phyloP scores from a whole-genome alignment of 176 grass and related monocot species.

The Juncus effusus region DNA sequence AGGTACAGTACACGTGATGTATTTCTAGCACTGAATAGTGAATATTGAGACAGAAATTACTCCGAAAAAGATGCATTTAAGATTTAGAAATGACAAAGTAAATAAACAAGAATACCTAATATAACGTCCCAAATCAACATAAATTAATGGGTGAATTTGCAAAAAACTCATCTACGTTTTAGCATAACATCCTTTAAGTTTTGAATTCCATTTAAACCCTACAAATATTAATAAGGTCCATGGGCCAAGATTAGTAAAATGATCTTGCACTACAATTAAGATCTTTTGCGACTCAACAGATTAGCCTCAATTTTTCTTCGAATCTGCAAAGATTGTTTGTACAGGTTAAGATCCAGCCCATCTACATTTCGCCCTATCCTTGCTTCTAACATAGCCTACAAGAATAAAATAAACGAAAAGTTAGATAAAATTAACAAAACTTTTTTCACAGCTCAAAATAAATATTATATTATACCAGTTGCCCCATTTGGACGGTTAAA shows the following conservation, averaged over 20 bases:
- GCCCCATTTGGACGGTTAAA: no score
- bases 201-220: no score
- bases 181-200: no score
- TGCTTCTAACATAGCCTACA: constrained; percentile 56
- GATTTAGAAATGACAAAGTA: no score
- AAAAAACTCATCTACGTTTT: no score
- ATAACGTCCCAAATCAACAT: not conserved
- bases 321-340: constrained; percentile 54
- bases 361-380: constrained; percentile 61
- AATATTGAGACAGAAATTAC: no score
- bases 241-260: no score
- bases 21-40: not conserved
- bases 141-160: not conserved
- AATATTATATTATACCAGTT: no score
- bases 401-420: not conserved
- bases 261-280: constrained; percentile 14
- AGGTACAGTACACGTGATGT: not conserved
- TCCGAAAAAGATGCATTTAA: no score
- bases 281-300: constrained; percentile 32
- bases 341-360: constrained; percentile 67
- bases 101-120: not conserved
- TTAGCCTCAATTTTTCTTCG: constrained; percentile 46
- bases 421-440: not conserved
- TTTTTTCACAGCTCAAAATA: no score
- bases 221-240: no score